Evolutionary conservation across 2,329 filamentous ascomycete species (phyloP).

Genomic region (Colletotrichum orbiculare): DNA sequence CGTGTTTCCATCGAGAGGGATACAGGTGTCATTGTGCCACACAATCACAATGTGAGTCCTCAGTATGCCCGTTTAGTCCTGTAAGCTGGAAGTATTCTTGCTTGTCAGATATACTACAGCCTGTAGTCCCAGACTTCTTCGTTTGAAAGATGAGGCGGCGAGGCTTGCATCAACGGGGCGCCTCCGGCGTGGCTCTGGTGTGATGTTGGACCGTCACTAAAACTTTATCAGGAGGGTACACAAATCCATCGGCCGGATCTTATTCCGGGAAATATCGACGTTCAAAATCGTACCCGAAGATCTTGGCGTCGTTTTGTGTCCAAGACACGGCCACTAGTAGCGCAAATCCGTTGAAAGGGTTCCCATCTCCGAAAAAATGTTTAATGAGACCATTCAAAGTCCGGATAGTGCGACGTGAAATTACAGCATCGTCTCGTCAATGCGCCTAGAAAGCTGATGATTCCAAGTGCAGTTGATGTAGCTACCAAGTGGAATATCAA

Average conservation of each 20-base stretch:
- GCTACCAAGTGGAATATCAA: not conserved
- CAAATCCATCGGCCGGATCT: constrained; percentile 1
- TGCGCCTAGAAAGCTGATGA: not conserved
- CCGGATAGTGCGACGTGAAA: not conserved
- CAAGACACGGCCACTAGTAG: not conserved
- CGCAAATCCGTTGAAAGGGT: not conserved
- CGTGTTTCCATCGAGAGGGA: too few relatives aligned
- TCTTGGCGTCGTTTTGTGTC: not conserved
- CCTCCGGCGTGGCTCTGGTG: constrained; percentile 13
- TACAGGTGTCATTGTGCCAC: too few relatives aligned
- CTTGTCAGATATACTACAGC: too few relatives aligned
- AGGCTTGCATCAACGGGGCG: constrained; percentile 1
- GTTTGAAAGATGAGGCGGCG: not conserved
- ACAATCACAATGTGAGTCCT: too few relatives aligned
- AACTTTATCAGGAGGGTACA: not conserved
- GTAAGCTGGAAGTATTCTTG: too few relatives aligned
- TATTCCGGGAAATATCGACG: not conserved
- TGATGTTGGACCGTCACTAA: not conserved
- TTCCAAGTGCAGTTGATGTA: not conserved
- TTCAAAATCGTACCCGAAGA: not conserved
- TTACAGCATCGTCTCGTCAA: not conserved
- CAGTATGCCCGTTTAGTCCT: fast-evolving
- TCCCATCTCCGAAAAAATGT: not conserved
- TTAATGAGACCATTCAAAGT: not conserved
- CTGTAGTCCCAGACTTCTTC: not conserved